A percentile compares a stretch with the other conserved stretches of the same genome.
Evolutionary conservation across 768 basidiomycete species (phyloP).

Genomic region (Termitomyces sp.): DNA sequence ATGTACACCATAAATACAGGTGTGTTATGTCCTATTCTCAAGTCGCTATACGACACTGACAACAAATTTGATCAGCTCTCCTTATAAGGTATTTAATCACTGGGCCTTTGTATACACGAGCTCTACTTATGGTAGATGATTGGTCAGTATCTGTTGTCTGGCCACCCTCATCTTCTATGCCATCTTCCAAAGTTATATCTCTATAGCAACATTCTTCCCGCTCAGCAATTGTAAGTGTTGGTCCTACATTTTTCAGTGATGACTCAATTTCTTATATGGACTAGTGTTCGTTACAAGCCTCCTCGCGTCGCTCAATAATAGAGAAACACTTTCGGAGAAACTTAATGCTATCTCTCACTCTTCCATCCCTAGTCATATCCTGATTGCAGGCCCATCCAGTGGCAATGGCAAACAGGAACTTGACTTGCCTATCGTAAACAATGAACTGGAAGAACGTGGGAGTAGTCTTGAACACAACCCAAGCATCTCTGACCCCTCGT

Average conservation of each 20-base stretch:
- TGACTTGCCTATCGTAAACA: too few relatives aligned
- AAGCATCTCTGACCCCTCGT: too few relatives aligned
- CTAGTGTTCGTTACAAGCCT: conserved; percentile 17
- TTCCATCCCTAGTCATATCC: not conserved
- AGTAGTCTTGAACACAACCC: too few relatives aligned
- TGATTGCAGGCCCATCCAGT: not conserved
- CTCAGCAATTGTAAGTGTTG: not conserved
- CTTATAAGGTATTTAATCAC: not conserved
- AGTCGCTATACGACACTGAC: not conserved
- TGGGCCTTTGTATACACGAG: not conserved
- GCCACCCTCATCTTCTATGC: not conserved
- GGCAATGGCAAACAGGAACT: too few relatives aligned
- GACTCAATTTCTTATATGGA: not conserved
- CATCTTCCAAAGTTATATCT: not conserved
- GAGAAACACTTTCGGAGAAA: conserved; percentile 5
- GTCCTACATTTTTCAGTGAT: not conserved
- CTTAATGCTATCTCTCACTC: conserved; percentile 4
- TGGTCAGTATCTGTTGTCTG: not conserved
- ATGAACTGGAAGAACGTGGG: too few relatives aligned
- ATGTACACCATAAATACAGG: not conserved
- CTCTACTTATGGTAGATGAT: not conserved
- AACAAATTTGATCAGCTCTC: not conserved
- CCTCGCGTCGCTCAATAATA: conserved; percentile 14
- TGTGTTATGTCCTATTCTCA: not conserved
- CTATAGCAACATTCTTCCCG: not conserved